Evolutionary conservation across 257 asterid species (phyloP).

Genomic region (Verbena officinalis): DNA sequence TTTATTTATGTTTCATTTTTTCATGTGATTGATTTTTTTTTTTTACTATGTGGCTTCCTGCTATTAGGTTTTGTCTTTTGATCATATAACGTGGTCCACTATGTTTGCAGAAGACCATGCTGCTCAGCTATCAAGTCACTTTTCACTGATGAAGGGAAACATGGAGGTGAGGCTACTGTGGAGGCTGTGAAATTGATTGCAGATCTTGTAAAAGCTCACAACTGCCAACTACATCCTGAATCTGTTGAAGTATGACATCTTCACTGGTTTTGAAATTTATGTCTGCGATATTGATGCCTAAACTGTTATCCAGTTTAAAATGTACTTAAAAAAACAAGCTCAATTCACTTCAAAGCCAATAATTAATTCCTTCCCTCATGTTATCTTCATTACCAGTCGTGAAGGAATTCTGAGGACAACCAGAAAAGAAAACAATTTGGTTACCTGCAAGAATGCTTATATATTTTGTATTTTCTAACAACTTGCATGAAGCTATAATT

Average conservation of each 20-base stretch:
- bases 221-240: slow-evolving; percentile 92
- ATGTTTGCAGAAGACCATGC: slow-evolving; percentile 64
- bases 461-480: no score
- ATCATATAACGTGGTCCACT: slow-evolving; percentile 18
- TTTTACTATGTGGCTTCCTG: slow-evolving; percentile 11
- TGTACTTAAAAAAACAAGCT: neutral
- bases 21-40: neutral
- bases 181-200: slow-evolving; percentile 91
- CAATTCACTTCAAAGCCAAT: neutral
- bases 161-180: slow-evolving; percentile 92
- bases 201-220: slow-evolving; percentile 71
- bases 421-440: neutral
- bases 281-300: slow-evolving; percentile 9
- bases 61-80: neutral
- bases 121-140: slow-evolving; percentile 71
- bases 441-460: neutral
- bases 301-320: neutral
- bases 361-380: neutral
- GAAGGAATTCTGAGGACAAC: neutral
- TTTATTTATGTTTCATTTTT: neutral
- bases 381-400: neutral
- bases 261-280: slow-evolving; percentile 1
- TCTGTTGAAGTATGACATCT: slow-evolving; percentile 67
- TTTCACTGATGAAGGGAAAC: slow-evolving; percentile 86
- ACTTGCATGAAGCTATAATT: neutral